phyloP scores from a whole-genome alignment of 306 rosid genomes.

The Acmispon strigosus region DNA sequence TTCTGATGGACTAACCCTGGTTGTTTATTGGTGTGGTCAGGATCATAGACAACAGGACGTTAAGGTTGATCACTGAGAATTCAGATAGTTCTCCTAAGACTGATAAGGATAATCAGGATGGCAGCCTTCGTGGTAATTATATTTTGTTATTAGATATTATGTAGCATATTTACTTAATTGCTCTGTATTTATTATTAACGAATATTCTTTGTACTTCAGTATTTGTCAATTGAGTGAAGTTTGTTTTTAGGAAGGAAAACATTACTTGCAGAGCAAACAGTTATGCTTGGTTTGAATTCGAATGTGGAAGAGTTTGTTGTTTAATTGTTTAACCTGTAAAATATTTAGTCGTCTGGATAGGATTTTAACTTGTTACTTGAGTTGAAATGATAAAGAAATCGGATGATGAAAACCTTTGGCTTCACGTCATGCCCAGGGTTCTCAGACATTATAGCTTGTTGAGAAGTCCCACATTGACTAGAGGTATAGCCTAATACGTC shows the following conservation, averaged over 20 bases:
- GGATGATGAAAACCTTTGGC: neutral
- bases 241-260: constrained; percentile 6
- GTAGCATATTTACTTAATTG: constrained; percentile 14
- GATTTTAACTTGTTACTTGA: neutral
- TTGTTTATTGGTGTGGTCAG: constrained; percentile 43
- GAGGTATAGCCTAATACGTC: neutral
- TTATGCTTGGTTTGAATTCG: constrained; percentile 6
- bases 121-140: constrained; percentile 70
- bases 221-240: neutral
- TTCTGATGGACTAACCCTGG: neutral
- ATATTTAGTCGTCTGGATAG: neutral
- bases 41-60: constrained; percentile 86
- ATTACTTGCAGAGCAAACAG: neutral
- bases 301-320: neutral
- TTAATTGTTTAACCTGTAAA: neutral
- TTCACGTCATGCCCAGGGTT: neutral
- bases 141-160: neutral
- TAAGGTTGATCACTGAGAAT: constrained; percentile 70
- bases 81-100: constrained; percentile 58
- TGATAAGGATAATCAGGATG: constrained; percentile 48
- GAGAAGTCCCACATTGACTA: neutral
- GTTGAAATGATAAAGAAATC: neutral
- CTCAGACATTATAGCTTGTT: neutral
- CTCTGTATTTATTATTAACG: constrained; percentile 14
- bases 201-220: neutral